Evolutionary conservation across 2,329 filamentous ascomycete genomes (phyloP).

Genomic region (Madurella fahalii): DNA sequence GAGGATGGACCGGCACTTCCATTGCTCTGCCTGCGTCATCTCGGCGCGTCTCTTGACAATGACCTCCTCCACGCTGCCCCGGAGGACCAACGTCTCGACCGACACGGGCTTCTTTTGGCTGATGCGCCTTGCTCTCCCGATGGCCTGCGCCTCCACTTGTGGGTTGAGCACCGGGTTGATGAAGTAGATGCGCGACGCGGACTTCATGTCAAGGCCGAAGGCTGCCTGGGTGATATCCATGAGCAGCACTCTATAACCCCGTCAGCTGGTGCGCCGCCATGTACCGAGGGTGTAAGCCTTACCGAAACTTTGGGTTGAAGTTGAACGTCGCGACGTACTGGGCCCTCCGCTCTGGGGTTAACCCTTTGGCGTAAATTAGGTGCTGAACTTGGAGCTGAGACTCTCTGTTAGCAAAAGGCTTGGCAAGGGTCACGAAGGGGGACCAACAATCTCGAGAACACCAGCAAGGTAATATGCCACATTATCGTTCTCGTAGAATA

Average conservation of each 20-base stretch:
- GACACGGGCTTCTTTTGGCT: constrained; percentile 74
- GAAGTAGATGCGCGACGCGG: constrained; percentile 83
- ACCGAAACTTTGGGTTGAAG: constrained; percentile 58
- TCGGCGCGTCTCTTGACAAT: constrained; percentile 69
- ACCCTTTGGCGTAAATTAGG: constrained; percentile 63
- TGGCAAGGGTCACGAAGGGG: not conserved
- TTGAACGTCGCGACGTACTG: constrained; percentile 80
- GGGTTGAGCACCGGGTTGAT: constrained; percentile 84
- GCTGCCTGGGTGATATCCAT: constrained; percentile 92
- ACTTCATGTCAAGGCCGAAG: constrained; percentile 79
- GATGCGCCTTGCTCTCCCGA: constrained; percentile 84
- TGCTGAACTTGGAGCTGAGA: constrained; percentile 53
- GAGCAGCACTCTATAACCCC: constrained; percentile 60
- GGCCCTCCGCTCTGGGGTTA: constrained; percentile 59
- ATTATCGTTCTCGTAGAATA: constrained; percentile 90
- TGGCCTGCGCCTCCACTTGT: constrained; percentile 81
- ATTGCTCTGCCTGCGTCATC: constrained; percentile 67
- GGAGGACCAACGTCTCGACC: constrained; percentile 81
- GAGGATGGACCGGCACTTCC: constrained; percentile 51
- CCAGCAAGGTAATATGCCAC: constrained; percentile 81
- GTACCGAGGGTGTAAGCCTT: constrained; percentile 5
- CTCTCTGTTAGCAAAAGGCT: constrained; percentile 4
- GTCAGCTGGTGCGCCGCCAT: not conserved
- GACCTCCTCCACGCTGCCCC: constrained; percentile 76
- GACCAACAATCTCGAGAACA: constrained; percentile 65